Conservation (phyloP, 371 early-diverging fungal species). For the Apophysomyces variabilis region DNA sequence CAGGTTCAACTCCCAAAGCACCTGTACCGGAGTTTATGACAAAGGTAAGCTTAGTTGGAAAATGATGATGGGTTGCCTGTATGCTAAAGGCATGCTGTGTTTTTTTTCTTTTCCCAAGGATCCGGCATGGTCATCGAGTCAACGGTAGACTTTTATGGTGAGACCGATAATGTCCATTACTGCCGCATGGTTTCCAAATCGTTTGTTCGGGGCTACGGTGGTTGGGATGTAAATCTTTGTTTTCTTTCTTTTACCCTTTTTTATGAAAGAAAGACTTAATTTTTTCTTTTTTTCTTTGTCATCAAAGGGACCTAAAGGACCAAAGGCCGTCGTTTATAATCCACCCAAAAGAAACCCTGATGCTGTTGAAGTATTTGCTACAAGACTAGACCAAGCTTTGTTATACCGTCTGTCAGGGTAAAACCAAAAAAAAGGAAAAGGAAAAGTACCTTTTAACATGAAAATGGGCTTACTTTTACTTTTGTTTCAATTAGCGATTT, state of each 20-base stretch:
- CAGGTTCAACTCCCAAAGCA: conserved; percentile 56
- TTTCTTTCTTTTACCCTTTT: background rate
- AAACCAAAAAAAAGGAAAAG: background rate
- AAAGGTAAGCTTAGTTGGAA: conserved; percentile 46
- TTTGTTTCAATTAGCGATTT: conserved; percentile 48
- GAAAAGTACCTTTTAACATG: background rate
- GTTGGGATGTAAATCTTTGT: conserved; percentile 54
- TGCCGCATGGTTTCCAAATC: conserved; percentile 56
- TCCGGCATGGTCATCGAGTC: conserved; percentile 70
- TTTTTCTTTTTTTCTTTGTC: background rate
- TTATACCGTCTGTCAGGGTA: conserved; percentile 74
- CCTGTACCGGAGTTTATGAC: conserved; percentile 62
- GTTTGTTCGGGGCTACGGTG: conserved; percentile 67
- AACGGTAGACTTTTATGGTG: conserved; percentile 55
- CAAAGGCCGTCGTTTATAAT: conserved; percentile 51
- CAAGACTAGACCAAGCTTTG: conserved; percentile 62
- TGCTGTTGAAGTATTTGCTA: conserved; percentile 53
- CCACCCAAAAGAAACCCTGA: conserved; percentile 67
- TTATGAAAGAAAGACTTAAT: too few relatives aligned
- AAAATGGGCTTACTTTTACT: background rate
- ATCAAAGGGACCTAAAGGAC: conserved; percentile 64
- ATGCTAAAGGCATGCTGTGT: background rate
- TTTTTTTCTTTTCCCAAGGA: background rate
- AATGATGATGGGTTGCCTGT: background rate
- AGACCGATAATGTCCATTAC: conserved; percentile 54